Evolutionary conservation across 176 grass and related monocot genomes (phyloP).

Genomic region (Aegilops sharonensis): DNA sequence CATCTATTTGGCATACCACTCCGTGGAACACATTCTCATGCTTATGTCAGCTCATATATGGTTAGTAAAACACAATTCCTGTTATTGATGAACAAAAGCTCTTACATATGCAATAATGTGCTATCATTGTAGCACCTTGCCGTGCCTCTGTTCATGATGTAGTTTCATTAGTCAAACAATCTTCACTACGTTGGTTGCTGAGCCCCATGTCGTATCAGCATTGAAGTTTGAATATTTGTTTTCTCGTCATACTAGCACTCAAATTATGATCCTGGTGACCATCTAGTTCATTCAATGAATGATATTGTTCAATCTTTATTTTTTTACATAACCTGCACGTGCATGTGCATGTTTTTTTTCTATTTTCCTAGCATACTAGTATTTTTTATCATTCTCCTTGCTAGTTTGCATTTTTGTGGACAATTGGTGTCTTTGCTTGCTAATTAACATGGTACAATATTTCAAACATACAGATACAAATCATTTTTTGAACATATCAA

Average conservation of each 20-base stretch:
- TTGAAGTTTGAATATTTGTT: neutral
- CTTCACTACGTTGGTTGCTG: slow-evolving; percentile 18
- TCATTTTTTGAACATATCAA: neutral
- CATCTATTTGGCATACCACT: slow-evolving; percentile 95
- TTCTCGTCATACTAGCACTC: neutral
- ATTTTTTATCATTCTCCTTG: neutral
- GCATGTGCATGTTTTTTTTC: neutral
- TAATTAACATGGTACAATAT: neutral
- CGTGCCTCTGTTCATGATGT: neutral
- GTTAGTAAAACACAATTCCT: slow-evolving; percentile 50
- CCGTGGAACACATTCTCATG: slow-evolving; percentile 98
- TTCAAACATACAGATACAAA: neutral
- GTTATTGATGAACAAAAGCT: slow-evolving; percentile 17
- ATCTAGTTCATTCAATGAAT: neutral
- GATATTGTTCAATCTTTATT: neutral
- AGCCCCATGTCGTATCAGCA: slow-evolving; percentile 4
- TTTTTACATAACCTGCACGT: neutral
- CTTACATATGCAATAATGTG: neutral
- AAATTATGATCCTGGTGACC: neutral
- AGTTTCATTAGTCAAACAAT: slow-evolving; percentile 13
- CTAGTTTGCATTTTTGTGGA: neutral
- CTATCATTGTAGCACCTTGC: neutral
- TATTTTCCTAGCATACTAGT: neutral
- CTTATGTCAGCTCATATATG: slow-evolving; percentile 99
- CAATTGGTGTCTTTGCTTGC: neutral